Base-by-base conservation (phyloP, 2,329 filamentous ascomycete genomes). In the Venturia pyrina region DNA sequence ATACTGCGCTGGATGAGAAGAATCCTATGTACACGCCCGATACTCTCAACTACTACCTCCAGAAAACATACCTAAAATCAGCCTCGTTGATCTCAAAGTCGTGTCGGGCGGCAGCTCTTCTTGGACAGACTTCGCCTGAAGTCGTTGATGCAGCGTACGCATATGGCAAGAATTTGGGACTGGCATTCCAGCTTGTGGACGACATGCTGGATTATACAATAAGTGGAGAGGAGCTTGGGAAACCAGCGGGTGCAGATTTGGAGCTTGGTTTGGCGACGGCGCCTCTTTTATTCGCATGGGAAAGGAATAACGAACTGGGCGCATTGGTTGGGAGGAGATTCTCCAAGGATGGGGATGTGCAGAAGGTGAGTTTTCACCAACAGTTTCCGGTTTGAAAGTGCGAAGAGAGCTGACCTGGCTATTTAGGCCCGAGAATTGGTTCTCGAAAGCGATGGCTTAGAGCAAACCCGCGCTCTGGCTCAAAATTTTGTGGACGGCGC, bases 41-140 rank as follows among this genome's bases (percentile, higher is more conserved):
- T 64, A 90, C 92, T 1, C 84, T 99, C 68, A 85, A 87, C 34
- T 98, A 99, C 79, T 99, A 99, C 75, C 82, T 99, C 63, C 91
- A 97, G 75, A 99, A 99, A 83, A 99, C 95, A 37, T 99, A 99
- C 74, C 84, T 99, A 70, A 99, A 99, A 81, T 96, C 91, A 1
- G 95, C 95, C 4, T 96, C 90, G 70, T 81, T 99, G 72, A 98
- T 99, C 74, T 96, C 90, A 75, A 99, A 99, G 78, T 96, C 90
- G 40, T 98, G 93, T 77, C 88, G 95, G 62, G 92, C 93, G 0
- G 86, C 95, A 2, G 93, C 95, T 2, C 80, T 99, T 59, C 82
- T 99, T 21, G 93, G 95, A 40, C 87, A 90, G 17, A 85, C 88
- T 43, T 85, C 92, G 43, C 82, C 83, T 0, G 84, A 88, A 68